Percentiles rank a stretch among this genome's conserved stretches.
Conservation (phyloP, 164 flowering plant species). For the Akebia trifoliata region DNA sequence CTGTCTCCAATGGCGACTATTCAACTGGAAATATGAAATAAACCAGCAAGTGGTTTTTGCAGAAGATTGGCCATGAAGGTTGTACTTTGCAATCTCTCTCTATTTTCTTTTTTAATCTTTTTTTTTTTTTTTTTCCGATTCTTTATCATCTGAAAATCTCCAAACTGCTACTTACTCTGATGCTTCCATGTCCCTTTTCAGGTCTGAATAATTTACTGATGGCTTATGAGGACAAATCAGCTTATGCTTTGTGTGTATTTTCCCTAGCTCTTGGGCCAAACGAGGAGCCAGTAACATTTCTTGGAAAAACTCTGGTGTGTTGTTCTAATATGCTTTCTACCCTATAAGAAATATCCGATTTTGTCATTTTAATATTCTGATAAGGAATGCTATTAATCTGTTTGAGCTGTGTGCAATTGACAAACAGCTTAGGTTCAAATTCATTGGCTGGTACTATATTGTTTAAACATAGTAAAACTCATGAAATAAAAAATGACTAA, state of each 20-base stretch:
- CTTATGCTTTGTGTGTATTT: slow-evolving; percentile 83
- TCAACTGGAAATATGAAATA: slow-evolving; percentile 11
- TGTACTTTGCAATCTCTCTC: not conserved
- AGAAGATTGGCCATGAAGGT: slow-evolving; percentile 98
- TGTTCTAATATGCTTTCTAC: not conserved
- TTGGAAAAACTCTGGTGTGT: slow-evolving; percentile 76
- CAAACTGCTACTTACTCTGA: slow-evolving; percentile 1
- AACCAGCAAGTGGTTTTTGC: slow-evolving; percentile 92
- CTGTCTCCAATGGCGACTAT: not conserved
- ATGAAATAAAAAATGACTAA: too few relatives aligned
- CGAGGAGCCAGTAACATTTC: slow-evolving; percentile 74
- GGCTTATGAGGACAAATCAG: slow-evolving; percentile 97
- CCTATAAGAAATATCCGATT: not conserved
- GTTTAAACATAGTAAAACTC: too few relatives aligned
- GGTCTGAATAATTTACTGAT: slow-evolving; percentile 84
- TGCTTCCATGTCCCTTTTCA: slow-evolving; percentile 19
- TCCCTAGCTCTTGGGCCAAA: slow-evolving; percentile 87
- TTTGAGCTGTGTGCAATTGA: not conserved
- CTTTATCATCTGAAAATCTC: not conserved
- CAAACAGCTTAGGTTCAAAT: too few relatives aligned
- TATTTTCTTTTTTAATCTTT: not conserved
- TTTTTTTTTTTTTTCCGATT: not conserved
- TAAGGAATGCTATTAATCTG: not conserved
- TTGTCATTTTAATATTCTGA: not conserved
- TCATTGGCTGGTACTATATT: too few relatives aligned